phyloP scores from a whole-genome alignment of 106 monocot genomes.

The Dendrobium huoshanense region DNA sequence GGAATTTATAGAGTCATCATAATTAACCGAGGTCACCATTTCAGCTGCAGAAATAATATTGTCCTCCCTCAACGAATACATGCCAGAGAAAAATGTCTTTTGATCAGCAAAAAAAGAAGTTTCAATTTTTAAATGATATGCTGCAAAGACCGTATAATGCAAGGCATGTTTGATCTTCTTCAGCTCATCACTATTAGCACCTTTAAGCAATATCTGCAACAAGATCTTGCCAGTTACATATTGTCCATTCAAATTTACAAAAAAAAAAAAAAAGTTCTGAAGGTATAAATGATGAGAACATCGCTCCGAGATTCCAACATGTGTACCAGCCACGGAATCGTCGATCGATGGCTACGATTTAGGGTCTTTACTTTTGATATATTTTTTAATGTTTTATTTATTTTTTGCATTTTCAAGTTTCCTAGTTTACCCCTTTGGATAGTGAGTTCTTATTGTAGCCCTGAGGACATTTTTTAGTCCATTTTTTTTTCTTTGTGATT shows the following conservation, averaged over 20 bases:
- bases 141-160: conserved; percentile 80
- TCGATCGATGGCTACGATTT: too few species aligned
- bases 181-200: conserved; percentile 71
- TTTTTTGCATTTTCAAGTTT: too few species aligned
- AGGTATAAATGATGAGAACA: not conserved
- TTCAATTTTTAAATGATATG: conserved; percentile 88
- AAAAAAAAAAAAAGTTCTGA: not conserved
- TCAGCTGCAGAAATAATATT: not conserved
- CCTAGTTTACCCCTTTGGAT: too few species aligned
- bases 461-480: too few species aligned
- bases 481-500: too few species aligned
- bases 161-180: conserved; percentile 82
- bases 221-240: not conserved
- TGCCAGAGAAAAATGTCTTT: conserved; percentile 46
- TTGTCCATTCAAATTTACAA: not conserved
- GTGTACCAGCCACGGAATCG: too few species aligned
- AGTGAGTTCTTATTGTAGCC: too few species aligned
- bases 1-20: not conserved
- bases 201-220: conserved; percentile 82
- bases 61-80: conserved; percentile 12
- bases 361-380: too few species aligned
- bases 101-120: conserved; percentile 93
- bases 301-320: too few species aligned
- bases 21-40: not conserved
- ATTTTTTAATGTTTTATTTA: too few species aligned